Evolutionary conservation across 2,329 filamentous ascomycete genomes (phyloP), one percentile per base, ranked within the genome.

Genomic region (Aspergillus phoenicis): DNA sequence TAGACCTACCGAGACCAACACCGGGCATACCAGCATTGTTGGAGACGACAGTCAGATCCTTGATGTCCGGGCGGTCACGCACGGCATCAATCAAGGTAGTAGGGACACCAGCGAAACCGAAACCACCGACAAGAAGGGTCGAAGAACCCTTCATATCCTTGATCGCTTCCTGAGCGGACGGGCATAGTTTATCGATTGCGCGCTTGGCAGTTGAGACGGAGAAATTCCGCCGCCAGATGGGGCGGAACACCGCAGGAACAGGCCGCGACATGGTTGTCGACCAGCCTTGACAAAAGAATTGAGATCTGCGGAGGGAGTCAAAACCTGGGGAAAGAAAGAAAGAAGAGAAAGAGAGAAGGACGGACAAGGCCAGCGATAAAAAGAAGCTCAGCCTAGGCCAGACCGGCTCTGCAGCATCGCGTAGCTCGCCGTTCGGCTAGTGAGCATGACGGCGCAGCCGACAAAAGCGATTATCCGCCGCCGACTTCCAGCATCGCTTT

Each of bases 11-110:
- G n/a, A 94, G 79, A 8, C 91, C 91, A 11, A 87, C 84, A 53
- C 84, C 85, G 26, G 87, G 86, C 63, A 89, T 88, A 36, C 91
- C 91, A 8, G 90, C 90, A 75, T 94, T 94, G 75, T 94, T 94
- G 57, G 90, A 93, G 10, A 93, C 90, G 43, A 90, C 89, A 2
- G 89, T 93, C 49, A 94, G 81, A n/a, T 87, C 76, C 57, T 75
- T 82, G 57, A 83, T 74, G 43, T 78, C 82, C 6, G 87, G 84
- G 70, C 86, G 80, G 47, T 81, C 80, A 56, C 87, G 84, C 22
- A 94, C 83, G 43, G 88, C 87, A 52, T 86, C 82, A 71, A 93
- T 93, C 60, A 75, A 64, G 22, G 71, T 71, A 57, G 66, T 68
- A 17, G 68, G 67, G 8, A 71, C 64, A 61, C 91, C 91, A 63